Conservation (phyloP, 257 asterid genomes). For the Solanum habrochaites region DNA sequence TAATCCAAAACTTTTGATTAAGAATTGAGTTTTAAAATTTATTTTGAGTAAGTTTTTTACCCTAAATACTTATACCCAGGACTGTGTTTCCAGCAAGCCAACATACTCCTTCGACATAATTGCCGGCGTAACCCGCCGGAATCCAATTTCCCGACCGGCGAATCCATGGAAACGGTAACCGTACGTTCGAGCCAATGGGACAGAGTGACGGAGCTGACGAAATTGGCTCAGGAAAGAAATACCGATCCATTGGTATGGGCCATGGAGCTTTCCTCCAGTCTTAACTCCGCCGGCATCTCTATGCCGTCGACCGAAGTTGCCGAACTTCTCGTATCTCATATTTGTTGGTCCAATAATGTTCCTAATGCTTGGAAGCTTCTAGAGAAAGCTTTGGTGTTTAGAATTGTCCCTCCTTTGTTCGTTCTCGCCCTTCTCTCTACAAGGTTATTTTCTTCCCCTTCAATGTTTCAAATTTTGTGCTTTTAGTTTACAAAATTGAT, state of each 20-base stretch:
- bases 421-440: constrained; percentile 70
- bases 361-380: constrained; percentile 86
- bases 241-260: constrained; percentile 81
- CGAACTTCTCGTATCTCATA: constrained; percentile 55
- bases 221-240: constrained; percentile 67
- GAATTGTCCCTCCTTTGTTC: constrained; percentile 70
- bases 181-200: constrained; percentile 28
- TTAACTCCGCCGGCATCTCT: constrained; percentile 48
- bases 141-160: background rate
- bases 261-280: constrained; percentile 51
- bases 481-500: background rate
- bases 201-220: constrained; percentile 53
- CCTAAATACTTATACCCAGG: background rate
- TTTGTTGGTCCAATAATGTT: constrained; percentile 75
- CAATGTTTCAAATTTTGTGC: background rate
- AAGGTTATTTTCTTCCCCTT: constrained; percentile 27
- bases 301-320: constrained; percentile 72
- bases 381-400: constrained; percentile 64
- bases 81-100: background rate
- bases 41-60: background rate
- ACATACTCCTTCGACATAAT: background rate
- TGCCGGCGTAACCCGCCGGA: background rate
- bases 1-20: background rate
- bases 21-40: background rate
- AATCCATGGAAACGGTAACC: constrained; percentile 12